Evolutionary conservation across 192 early-diverging fungal species (phyloP).

Genomic region (Obelidium mucronatum): DNA sequence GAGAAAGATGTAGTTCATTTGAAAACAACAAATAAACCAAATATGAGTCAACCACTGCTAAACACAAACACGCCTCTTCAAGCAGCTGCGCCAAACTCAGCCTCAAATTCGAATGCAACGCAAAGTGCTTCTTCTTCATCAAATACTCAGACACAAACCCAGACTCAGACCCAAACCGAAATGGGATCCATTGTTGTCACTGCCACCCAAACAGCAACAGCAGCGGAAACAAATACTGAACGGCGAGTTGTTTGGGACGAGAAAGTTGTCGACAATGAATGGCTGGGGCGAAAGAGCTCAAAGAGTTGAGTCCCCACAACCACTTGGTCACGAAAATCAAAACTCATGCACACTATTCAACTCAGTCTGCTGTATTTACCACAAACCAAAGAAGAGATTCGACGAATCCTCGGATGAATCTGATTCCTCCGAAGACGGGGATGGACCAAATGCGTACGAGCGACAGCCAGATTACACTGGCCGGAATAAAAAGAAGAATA

Average conservation of each 20-base stretch:
- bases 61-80: neutral
- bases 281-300: slow-evolving; percentile 71
- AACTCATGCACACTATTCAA: neutral
- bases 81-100: neutral
- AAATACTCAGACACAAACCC: neutral
- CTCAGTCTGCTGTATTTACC: slow-evolving; percentile 78
- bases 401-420: slow-evolving; percentile 51
- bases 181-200: neutral
- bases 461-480: slow-evolving; percentile 51
- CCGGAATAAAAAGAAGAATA: slow-evolving; percentile 32
- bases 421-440: slow-evolving; percentile 33
- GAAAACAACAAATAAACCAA: neutral
- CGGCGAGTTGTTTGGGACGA: slow-evolving; percentile 69
- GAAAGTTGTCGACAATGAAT: slow-evolving; percentile 73
- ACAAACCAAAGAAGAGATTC: slow-evolving; percentile 55
- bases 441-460: slow-evolving; percentile 57
- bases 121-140: neutral
- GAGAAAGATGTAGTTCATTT: no score
- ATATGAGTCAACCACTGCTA: neutral
- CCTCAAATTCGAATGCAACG: neutral
- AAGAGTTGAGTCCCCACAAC: slow-evolving; percentile 59
- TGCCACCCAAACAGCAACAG: slow-evolving; percentile 45
- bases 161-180: neutral
- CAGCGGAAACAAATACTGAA: slow-evolving; percentile 48
- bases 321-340: neutral